A percentile compares a stretch with the other conserved stretches of the same genome.
Conservation (phyloP, 2,329 filamentous ascomycete species). For the Keithomyces neogunnii region DNA sequence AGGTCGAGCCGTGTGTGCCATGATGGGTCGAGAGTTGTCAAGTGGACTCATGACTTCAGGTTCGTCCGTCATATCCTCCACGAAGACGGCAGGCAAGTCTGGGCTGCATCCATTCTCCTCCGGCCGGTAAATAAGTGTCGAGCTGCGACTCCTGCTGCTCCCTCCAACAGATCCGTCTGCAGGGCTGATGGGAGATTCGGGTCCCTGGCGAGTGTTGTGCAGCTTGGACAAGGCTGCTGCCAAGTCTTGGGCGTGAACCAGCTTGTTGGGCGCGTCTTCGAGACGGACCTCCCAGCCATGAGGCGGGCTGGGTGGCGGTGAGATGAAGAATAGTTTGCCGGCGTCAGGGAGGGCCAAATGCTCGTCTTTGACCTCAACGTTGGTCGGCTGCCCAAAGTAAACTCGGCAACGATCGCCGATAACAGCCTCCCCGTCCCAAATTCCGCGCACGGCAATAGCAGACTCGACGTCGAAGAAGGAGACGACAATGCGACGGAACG, state of each 20-base stretch:
- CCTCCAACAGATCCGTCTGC: slow-evolving; percentile 17
- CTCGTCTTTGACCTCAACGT: slow-evolving; percentile 44
- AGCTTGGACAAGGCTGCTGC: slow-evolving; percentile 57
- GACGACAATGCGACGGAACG: slow-evolving; percentile 72
- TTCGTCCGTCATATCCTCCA: slow-evolving; percentile 58
- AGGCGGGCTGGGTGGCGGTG: slow-evolving; percentile 58
- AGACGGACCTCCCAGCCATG: slow-evolving; percentile 61
- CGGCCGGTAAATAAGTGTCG: slow-evolving; percentile 58
- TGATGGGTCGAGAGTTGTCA: slow-evolving; percentile 36
- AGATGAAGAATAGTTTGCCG: slow-evolving; percentile 67
- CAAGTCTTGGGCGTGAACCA: slow-evolving; percentile 60
- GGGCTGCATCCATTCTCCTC: slow-evolving; percentile 45
- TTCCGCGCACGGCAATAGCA: slow-evolving; percentile 60
- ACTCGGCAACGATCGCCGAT: slow-evolving; percentile 62
- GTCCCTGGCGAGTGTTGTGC: slow-evolving; percentile 25
- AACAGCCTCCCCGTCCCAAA: slow-evolving; percentile 66
- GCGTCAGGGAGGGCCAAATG: slow-evolving; percentile 60
- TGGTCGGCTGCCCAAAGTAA: slow-evolving; percentile 58
- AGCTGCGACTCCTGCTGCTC: slow-evolving; percentile 47
- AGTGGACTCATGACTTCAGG: slow-evolving; percentile 36
- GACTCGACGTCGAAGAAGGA: slow-evolving; percentile 66
- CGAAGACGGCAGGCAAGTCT: slow-evolving; percentile 54
- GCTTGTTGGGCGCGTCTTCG: slow-evolving; percentile 62
- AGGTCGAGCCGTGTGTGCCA: slow-evolving; percentile 53
- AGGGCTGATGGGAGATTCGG: slow-evolving; percentile 21